These are phyloP conservation scores for Ustilaginoidea virens DNA, from an alignment of 2,329 filamentous ascomycete genomes.

Conservation along the genomic window DNA sequence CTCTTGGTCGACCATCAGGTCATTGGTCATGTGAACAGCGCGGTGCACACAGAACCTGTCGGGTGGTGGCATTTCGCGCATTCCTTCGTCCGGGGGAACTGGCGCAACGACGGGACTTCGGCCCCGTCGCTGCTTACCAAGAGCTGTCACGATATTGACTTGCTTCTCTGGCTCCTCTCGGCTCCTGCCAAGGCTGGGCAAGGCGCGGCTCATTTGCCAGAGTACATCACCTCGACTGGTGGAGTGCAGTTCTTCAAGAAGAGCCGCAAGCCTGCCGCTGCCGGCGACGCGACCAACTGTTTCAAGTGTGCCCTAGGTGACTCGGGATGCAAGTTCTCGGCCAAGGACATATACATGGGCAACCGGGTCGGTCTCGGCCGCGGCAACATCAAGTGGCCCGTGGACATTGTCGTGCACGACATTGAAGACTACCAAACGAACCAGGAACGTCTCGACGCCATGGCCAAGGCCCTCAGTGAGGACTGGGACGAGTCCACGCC, in stretches of 20 bases:
- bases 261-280: slow-evolving; percentile 57
- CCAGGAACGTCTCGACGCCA: slow-evolving; percentile 21
- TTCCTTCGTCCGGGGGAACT: slow-evolving; percentile 85
- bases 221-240: slow-evolving; percentile 60
- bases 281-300: slow-evolving; percentile 74
- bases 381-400: slow-evolving; percentile 63
- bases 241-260: slow-evolving; percentile 64
- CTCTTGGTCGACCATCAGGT: slow-evolving; percentile 59
- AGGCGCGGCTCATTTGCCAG: slow-evolving; percentile 52
- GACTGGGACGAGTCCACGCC: slow-evolving; percentile 37
- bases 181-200: slow-evolving; percentile 39
- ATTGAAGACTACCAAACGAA: slow-evolving; percentile 59
- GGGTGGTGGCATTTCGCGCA: slow-evolving; percentile 95
- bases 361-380: slow-evolving; percentile 42
- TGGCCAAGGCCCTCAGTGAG: slow-evolving; percentile 29
- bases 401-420: slow-evolving; percentile 80
- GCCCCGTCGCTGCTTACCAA: slow-evolving; percentile 81
- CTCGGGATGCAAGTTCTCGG: slow-evolving; percentile 66
- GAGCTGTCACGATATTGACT: slow-evolving; percentile 90
- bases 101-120: slow-evolving; percentile 65
- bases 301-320: slow-evolving; percentile 55
- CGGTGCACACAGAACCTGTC: slow-evolving; percentile 87
- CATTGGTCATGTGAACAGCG: slow-evolving; percentile 71
- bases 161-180: slow-evolving; percentile 80
- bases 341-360: slow-evolving; percentile 68